Evolutionary conservation across 148 eudicot genomes (phyloP).

Genomic region (Cornus controversa): DNA sequence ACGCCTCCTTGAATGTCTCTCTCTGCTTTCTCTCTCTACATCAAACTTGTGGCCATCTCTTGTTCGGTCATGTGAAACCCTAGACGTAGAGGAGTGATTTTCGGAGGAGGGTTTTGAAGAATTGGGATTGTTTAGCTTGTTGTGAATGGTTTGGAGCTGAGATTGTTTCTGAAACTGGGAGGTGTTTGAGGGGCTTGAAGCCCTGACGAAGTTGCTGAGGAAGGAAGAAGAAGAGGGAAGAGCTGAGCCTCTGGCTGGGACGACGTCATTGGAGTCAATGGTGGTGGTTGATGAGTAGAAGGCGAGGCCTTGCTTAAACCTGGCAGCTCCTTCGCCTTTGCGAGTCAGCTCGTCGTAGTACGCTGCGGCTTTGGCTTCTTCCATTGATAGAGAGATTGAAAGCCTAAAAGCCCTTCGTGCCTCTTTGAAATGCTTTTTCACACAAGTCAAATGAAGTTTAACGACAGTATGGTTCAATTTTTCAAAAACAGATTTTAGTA

Average conservation of each 20-base stretch:
- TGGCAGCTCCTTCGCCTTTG: slow-evolving; percentile 82
- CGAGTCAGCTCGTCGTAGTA: slow-evolving; percentile 82
- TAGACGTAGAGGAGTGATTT: slow-evolving; percentile 23
- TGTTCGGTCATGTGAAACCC: slow-evolving; percentile 18
- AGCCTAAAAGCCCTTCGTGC: no score
- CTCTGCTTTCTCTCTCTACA: slow-evolving; percentile 19
- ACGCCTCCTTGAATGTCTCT: slow-evolving; percentile 11
- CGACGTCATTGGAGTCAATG: slow-evolving; percentile 20
- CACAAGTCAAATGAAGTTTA: no score
- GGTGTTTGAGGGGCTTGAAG: slow-evolving; percentile 50
- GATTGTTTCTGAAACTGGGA: slow-evolving; percentile 39
- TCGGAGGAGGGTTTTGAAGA: slow-evolving; percentile 8
- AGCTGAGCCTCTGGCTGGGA: slow-evolving; percentile 56
- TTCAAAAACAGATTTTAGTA: no score
- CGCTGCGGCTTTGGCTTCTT: slow-evolving; percentile 89
- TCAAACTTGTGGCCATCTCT: background rate
- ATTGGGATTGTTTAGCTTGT: slow-evolving; percentile 56
- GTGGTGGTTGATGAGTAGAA: slow-evolving; percentile 18
- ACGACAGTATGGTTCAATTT: no score
- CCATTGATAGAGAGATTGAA: slow-evolving; percentile 60
- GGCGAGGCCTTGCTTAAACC: slow-evolving; percentile 93
- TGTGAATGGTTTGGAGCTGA: slow-evolving; percentile 58
- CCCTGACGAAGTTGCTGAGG: slow-evolving; percentile 64
- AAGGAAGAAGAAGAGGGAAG: slow-evolving; percentile 55
- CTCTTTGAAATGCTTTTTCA: no score